These are phyloP conservation scores for Vigna reflexopilosa DNA, from an alignment of 306 rosid species.

Conservation along the genomic window DNA sequence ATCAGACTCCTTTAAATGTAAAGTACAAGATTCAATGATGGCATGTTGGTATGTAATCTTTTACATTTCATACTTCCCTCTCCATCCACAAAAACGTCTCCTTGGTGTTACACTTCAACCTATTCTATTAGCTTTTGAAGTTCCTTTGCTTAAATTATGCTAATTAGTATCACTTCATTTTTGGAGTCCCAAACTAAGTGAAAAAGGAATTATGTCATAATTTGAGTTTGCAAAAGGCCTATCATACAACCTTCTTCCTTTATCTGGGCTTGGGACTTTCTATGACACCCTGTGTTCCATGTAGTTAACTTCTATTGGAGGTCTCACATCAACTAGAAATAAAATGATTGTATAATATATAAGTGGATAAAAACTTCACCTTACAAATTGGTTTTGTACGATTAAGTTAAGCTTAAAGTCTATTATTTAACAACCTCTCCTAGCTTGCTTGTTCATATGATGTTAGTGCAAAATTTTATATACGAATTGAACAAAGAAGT, in stretches of 20 bases:
- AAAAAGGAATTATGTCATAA: neutral
- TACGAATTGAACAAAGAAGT: neutral
- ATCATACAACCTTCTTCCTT: too few relatives aligned
- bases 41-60: neutral
- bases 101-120: neutral
- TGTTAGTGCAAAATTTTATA: neutral
- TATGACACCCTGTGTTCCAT: too few relatives aligned
- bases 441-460: too few relatives aligned
- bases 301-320: too few relatives aligned
- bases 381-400: too few relatives aligned
- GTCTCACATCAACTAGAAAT: too few relatives aligned
- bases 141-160: neutral
- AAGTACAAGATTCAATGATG: neutral
- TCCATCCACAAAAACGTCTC: constrained; percentile 1
- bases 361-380: too few relatives aligned
- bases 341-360: too few relatives aligned
- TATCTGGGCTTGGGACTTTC: too few relatives aligned
- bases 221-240: too few relatives aligned
- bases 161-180: neutral
- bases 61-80: neutral
- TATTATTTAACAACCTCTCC: too few relatives aligned
- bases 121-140: constrained; percentile 13
- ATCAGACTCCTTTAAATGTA: constrained; percentile 8
- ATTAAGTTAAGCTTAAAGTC: too few relatives aligned
- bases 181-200: neutral